phyloP scores from a whole-genome alignment of 202 grass and related monocot genomes.

The Bolboschoenoplectus hybrid region DNA sequence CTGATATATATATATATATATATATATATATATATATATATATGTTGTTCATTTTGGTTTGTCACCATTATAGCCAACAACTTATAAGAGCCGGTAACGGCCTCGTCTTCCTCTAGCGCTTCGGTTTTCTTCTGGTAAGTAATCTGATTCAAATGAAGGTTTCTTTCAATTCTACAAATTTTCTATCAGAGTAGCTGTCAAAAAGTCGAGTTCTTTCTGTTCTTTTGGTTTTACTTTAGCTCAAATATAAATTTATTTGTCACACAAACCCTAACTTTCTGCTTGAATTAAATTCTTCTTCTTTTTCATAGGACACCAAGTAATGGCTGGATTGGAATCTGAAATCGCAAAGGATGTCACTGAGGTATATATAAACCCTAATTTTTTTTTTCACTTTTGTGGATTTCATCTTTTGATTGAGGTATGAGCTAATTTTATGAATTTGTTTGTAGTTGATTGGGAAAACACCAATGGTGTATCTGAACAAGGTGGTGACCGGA shows the following conservation, averaged over 20 bases:
- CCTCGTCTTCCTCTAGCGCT: background rate
- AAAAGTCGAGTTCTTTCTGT: background rate
- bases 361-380: constrained; percentile 27
- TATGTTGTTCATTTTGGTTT: background rate
- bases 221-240: background rate
- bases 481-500: constrained; percentile 48
- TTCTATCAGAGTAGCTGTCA: background rate
- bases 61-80: background rate
- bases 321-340: constrained; percentile 1
- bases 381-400: background rate
- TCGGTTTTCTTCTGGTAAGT: constrained; percentile 19
- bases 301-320: background rate
- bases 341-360: constrained; percentile 54
- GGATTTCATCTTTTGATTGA: background rate
- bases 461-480: constrained; percentile 52
- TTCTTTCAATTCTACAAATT: background rate
- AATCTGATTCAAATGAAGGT: background rate
- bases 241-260: background rate
- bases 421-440: constrained; percentile 23
- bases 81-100: background rate
- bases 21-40: background rate
- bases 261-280: background rate
- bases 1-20: background rate
- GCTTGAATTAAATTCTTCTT: background rate
- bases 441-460: constrained; percentile 45